Evolutionary conservation across 345 rosid species (phyloP), one percentile per base, ranked within the genome.

Genomic region (Sisymbrium altissimum): DNA sequence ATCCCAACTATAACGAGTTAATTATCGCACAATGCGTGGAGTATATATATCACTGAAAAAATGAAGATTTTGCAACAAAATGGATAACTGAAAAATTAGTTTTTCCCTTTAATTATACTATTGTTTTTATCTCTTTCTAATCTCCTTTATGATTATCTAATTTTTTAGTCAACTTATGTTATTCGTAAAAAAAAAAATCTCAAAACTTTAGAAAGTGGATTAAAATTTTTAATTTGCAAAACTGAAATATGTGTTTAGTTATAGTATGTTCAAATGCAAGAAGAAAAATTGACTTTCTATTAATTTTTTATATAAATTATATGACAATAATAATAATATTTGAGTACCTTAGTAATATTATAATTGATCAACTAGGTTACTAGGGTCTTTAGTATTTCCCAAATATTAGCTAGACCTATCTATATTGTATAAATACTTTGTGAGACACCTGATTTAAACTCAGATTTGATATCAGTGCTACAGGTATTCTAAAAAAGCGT

Each of bases 1-100:
- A 66, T 61, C 14, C 44, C 70, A 63, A 72, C 44, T 35, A 63
- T 30, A 72, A 62, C 69, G 14, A 27, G 41, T 49, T 71, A 39
- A 11, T 15, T 36, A 36, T 59, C 38, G 5, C 58, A 35, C 57
- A 33, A 45, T 70, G 17, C 35, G 56, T 69, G 32, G 30, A 29
- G 8, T 12, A 30, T 55, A 7, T 33, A 33, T 32, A 12, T 3
- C 15, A 4, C 2, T 14, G 2, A 50, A 30, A 25, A 29, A 18
- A 12, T 9, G n/a, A n/a, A n/a, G n/a, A n/a, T n/a, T n/a, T n/a
- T n/a, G n/a, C n/a, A n/a, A n/a, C n/a, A n/a, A n/a, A n/a, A n/a
- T n/a, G n/a, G n/a, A n/a, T n/a, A n/a, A n/a, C n/a, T n/a, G n/a
- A n/a, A n/a, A n/a, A n/a, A n/a, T n/a, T n/a, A n/a, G n/a, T n/a